Percentiles rank a stretch among this genome's conserved stretches.
Conservation (phyloP, 2,329 filamentous ascomycete genomes). For the Chaetoscypha palmicola region DNA sequence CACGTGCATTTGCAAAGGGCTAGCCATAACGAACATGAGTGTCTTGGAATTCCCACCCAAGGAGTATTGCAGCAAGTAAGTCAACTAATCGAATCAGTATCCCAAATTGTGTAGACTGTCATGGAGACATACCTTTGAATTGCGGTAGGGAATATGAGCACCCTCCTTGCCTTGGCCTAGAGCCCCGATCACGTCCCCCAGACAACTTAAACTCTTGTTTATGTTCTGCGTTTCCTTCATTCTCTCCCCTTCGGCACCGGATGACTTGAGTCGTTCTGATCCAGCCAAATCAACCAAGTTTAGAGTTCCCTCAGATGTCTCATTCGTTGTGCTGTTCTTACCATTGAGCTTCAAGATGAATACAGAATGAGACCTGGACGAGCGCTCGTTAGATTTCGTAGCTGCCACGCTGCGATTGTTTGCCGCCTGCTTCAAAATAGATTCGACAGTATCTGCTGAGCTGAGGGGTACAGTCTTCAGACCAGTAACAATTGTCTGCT, state of each 20-base stretch:
- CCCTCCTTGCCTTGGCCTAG: constrained; percentile 75
- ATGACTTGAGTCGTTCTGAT: constrained; percentile 83
- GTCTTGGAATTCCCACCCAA: constrained; percentile 94
- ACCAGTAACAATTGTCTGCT: constrained; percentile 76
- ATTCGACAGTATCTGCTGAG: constrained; percentile 71
- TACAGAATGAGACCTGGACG: constrained; percentile 89
- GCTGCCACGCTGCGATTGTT: constrained; percentile 88
- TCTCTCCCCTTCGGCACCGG: constrained; percentile 75
- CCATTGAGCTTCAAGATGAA: constrained; percentile 79
- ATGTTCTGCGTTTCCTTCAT: constrained; percentile 95
- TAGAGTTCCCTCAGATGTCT: constrained; percentile 84
- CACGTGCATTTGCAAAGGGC: constrained; percentile 81
- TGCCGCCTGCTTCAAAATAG: constrained; percentile 71
- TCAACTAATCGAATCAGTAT: constrained; percentile 49
- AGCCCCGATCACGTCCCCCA: constrained; percentile 91
- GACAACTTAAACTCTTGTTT: constrained; percentile 86
- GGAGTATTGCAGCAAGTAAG: constrained; percentile 89
- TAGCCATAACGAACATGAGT: constrained; percentile 99
- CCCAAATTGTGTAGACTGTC: not conserved
- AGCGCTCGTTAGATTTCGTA: constrained; percentile 95
- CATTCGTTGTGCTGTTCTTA: constrained; percentile 64
- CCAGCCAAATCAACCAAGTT: constrained; percentile 95
- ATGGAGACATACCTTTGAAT: constrained; percentile 66
- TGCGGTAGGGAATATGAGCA: constrained; percentile 84
- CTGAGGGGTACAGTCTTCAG: constrained; percentile 70